Evolutionary conservation across 164 flowering plant species (phyloP).

Genomic region (Kalanchoe fedtschenkoi): DNA sequence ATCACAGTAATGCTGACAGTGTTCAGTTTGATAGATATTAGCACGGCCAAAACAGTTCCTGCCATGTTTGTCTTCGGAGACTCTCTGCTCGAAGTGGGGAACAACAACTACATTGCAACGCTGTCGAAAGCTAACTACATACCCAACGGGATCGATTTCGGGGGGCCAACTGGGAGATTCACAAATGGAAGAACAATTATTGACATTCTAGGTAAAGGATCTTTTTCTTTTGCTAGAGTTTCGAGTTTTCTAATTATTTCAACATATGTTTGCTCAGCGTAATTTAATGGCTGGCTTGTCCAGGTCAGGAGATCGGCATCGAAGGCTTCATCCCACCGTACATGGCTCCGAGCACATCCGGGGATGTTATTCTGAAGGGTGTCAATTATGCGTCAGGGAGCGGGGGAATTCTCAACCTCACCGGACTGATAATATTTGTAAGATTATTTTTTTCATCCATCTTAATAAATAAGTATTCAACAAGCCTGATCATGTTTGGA

Average conservation of each 20-base stretch:
- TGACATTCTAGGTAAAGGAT: constrained; percentile 59
- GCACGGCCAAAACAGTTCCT: constrained; percentile 13
- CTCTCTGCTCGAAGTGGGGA: constrained; percentile 72
- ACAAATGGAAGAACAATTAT: constrained; percentile 72
- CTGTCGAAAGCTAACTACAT: constrained; percentile 50
- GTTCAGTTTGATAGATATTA: not conserved
- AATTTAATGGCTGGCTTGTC: not conserved
- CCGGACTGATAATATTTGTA: constrained; percentile 40
- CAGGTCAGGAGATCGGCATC: constrained; percentile 48
- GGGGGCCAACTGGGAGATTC: constrained; percentile 54
- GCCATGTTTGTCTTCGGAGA: constrained; percentile 71
- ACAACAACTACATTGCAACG: constrained; percentile 63
- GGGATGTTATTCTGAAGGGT: constrained; percentile 29
- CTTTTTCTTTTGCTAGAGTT: not conserved
- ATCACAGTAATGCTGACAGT: not conserved
- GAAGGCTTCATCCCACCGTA: constrained; percentile 39
- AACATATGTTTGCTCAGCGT: not conserved
- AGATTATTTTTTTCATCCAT: constrained; percentile 9
- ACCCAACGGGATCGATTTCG: constrained; percentile 75
- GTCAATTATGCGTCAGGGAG: constrained; percentile 62
- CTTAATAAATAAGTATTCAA: not conserved
- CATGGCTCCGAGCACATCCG: constrained; percentile 44
- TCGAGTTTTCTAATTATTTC: not conserved
- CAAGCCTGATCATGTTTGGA: not conserved
- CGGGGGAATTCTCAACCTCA: constrained; percentile 46